Base-by-base conservation (phyloP, 2,329 filamentous ascomycete genomes). In the Cladosporium cucumerinum region DNA sequence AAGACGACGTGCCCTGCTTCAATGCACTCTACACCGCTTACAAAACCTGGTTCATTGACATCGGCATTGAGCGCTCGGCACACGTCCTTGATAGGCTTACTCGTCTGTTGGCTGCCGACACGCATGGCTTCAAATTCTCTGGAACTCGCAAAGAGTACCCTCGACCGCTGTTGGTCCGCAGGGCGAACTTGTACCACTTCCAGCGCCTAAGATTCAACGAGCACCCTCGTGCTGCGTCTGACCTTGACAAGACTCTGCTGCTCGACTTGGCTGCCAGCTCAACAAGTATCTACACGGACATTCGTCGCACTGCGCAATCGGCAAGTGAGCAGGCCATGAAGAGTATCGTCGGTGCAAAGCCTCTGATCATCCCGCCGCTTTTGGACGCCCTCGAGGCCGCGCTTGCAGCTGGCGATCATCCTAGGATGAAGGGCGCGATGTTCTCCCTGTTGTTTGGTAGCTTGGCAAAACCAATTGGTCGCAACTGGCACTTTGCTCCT, bases 1-100 rank as follows among this genome's bases (percentile, higher is more conserved):
- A 98, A 75, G 95, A 99, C 73, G 95, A 99, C 75, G 95, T 99
- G 0, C 88, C 91, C 18, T 97, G 93, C 78, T 99, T 99, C 79
- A 97, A 93, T 26, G 88, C 93, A 0, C 80, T 99, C 2, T 99
- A 97, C 78, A 90, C 90, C 25, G 92, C 94, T 1, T 99, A 97
- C 76, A 86, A 92, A 51, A 95, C 92, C 10, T 99, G 93, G 93
- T 98, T 99, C 72, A 93, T 96, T 1, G 95, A 99, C 73, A 93
- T 99, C 48, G 95, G 96, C 21, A 96, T 97, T 66, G 95, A 99
- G 78, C 86, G 94, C 66, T 97, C 94, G 21, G 94, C 95, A 0
- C 95, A 97, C 75, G 91, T 96, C 1, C 82, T 98, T 11, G 95
- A 99, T 75, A 86, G 95, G 23, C 89, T 98, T 16, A 87, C 90